Conservation (phyloP, 78 protist genomes). For the Planoprotostelium fungivorum region DNA sequence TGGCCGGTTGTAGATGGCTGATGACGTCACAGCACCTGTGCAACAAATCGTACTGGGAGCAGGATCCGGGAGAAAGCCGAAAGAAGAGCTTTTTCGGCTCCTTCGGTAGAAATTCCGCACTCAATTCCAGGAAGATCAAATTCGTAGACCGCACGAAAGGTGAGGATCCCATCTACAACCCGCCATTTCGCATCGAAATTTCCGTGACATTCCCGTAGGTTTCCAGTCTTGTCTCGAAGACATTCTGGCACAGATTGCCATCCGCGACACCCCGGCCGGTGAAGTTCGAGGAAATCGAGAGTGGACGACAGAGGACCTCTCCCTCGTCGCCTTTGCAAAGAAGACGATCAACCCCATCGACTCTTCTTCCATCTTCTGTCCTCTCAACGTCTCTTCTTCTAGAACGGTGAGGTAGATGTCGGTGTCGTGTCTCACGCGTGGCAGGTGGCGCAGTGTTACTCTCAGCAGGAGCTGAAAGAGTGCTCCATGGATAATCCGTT, state of each 20-base stretch:
- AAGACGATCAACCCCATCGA: constrained; percentile 42
- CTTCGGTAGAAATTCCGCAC: constrained; percentile 30
- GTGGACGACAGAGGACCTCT: constrained; percentile 29
- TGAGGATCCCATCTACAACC: constrained; percentile 15
- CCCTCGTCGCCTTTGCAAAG: constrained; percentile 38
- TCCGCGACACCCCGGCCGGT: neutral
- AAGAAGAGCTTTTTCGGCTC: constrained; percentile 67
- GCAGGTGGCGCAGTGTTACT: constrained; percentile 27
- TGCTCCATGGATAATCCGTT: constrained; percentile 54
- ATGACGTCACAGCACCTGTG: constrained; percentile 7
- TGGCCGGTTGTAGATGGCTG: neutral
- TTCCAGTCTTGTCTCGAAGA: constrained; percentile 34
- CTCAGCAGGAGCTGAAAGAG: constrained; percentile 57
- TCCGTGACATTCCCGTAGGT: constrained; percentile 21
- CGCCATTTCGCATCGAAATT: constrained; percentile 16
- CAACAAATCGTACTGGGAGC: constrained; percentile 50
- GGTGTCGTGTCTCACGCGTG: neutral
- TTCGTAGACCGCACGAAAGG: neutral
- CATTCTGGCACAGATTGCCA: constrained; percentile 1
- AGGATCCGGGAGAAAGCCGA: neutral
- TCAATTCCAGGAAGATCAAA: constrained; percentile 28
- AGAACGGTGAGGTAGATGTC: neutral
- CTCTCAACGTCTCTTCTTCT: constrained; percentile 12
- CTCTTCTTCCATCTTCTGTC: constrained; percentile 38
- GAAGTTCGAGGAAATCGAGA: constrained; percentile 35